phyloP scores from a whole-genome alignment of 805 yeast genomes.

The Pichia kluyveri region DNA sequence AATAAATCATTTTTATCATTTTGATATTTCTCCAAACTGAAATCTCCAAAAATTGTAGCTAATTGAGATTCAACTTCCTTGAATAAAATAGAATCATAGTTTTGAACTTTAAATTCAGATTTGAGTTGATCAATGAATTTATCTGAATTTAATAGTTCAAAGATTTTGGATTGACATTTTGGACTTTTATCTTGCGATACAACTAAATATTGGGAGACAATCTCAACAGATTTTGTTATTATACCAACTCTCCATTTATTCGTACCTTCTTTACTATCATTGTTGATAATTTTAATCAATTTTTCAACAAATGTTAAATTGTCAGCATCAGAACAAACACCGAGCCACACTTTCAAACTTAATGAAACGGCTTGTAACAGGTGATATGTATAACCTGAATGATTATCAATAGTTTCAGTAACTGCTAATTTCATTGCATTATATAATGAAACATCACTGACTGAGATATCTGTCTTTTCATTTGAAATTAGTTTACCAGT shows the following conservation, averaged over 20 bases:
- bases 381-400: conserved; percentile 56
- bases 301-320: conserved; percentile 40
- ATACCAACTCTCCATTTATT: conserved; percentile 42
- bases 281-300: conserved; percentile 21
- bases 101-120: conserved; percentile 27
- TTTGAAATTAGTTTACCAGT: conserved; percentile 44
- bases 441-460: conserved; percentile 36
- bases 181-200: conserved; percentile 36
- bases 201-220: conserved; percentile 63
- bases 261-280: conserved; percentile 21
- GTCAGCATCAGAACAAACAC: conserved; percentile 40
- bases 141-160: conserved; percentile 13
- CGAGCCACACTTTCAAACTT: conserved; percentile 74
- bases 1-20: no score
- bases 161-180: conserved; percentile 32
- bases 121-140: conserved; percentile 29
- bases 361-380: conserved; percentile 63
- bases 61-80: conserved; percentile 37
- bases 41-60: conserved; percentile 25
- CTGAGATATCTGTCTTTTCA: conserved; percentile 6
- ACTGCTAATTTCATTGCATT: conserved; percentile 48
- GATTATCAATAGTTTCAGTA: conserved; percentile 41
- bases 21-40: conserved; percentile 11
- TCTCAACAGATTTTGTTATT: conserved; percentile 65
- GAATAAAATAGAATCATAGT: conserved; percentile 11